Evolutionary conservation across 2,329 filamentous ascomycete genomes (phyloP).

Genomic region (Fusarium denticulatum): DNA sequence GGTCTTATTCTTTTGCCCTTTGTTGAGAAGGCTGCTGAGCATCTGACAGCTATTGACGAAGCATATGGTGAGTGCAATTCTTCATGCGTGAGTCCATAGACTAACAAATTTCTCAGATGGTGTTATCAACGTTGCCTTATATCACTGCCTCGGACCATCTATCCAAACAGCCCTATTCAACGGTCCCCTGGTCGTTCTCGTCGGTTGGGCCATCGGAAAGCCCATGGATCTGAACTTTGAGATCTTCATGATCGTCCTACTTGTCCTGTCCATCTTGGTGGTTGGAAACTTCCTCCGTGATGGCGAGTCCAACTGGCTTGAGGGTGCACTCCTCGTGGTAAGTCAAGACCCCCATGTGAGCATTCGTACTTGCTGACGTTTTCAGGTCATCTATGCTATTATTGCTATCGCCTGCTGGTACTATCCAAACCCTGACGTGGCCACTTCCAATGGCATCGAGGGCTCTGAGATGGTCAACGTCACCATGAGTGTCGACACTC

Average conservation of each 20-base stretch:
- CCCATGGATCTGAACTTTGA: slow-evolving; percentile 78
- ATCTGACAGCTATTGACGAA: slow-evolving; percentile 75
- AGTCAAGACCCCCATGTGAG: neutral
- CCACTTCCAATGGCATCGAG: slow-evolving; percentile 47
- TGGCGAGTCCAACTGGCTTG: slow-evolving; percentile 79
- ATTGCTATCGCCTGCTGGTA: slow-evolving; percentile 58
- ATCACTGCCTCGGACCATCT: slow-evolving; percentile 77
- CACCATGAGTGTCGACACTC: slow-evolving; percentile 45
- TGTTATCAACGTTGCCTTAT: slow-evolving; percentile 75
- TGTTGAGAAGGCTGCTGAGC: slow-evolving; percentile 77
- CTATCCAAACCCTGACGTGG: slow-evolving; percentile 55
- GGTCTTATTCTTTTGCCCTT: slow-evolving; percentile 72
- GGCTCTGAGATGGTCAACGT: slow-evolving; percentile 41
- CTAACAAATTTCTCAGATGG: slow-evolving; percentile 48
- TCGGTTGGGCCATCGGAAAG: slow-evolving; percentile 74
- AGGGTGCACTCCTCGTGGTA: slow-evolving; percentile 75
- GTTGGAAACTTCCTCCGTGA: slow-evolving; percentile 81
- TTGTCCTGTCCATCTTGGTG: slow-evolving; percentile 79
- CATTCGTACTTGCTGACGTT: neutral
- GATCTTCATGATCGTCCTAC: slow-evolving; percentile 77
- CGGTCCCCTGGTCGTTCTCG: slow-evolving; percentile 74
- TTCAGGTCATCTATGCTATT: slow-evolving; percentile 53
- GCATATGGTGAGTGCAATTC: slow-evolving; percentile 59
- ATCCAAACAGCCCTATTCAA: slow-evolving; percentile 82
- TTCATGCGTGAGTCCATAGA: rapidly evolving